Evolutionary conservation across 345 rosid species (phyloP), one percentile per base, ranked within the genome.

Genomic region (Theobroma cacao): DNA sequence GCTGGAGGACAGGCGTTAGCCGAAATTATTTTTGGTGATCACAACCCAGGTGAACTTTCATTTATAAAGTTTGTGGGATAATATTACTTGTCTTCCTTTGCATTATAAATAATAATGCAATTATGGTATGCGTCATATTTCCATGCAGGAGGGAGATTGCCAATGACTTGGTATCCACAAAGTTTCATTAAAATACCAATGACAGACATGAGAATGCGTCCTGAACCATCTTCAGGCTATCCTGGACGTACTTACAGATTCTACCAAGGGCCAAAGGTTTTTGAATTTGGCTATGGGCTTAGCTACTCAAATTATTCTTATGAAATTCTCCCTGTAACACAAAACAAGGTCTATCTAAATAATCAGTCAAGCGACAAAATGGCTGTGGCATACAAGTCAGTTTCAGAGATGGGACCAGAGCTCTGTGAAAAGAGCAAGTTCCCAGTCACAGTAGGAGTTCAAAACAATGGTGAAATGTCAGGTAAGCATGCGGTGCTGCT

Each of bases 11-110:
- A 45, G 68, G 98, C 99, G 5, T 85, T 93, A 22, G 89, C 96
- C 11, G 94, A 95, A 81, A 84, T 93, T 84, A 85, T 95, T 55
- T 93, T 92, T 40, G 99, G 99, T 40, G 94, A 92, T 34, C 94
- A 92, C 78, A 95, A 95, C 77, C 99, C 98, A 48, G 98, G 98
- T 92, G 41, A 86, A 79, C 59, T 70, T 77, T 38, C 41, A 9
- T 14, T 45, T 45, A 45, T 4, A 60, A 26, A 70, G 22, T 33
- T 70, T 48, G 74, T 30, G 0, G 18, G 65, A 22, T 53, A 52
- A n/a, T 38, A 14, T 7, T 14, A 38, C 20, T 24, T n/a, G 31
- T 20, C 15, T 22, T 26, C 17, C 40, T 53, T 36, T 36, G 80
- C 65, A 67, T 34, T 17, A 64, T 30, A 47, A 74, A 40, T 15